Conservation (phyloP, 164 flowering plant genomes). For the Tetrastigma voinierianum region DNA sequence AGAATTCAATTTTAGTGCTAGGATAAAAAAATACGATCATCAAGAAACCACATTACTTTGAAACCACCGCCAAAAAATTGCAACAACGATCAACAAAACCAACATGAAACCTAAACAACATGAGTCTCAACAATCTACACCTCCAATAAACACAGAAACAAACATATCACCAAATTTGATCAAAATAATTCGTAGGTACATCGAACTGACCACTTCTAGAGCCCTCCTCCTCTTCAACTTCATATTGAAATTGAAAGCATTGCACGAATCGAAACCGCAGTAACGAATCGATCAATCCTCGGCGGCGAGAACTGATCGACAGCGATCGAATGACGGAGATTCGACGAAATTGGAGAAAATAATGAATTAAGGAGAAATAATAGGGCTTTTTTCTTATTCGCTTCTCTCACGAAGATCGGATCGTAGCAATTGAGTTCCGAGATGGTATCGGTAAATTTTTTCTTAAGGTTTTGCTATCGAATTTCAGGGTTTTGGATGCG, state of each 20-base stretch:
- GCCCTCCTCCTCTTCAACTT: conserved; percentile 59
- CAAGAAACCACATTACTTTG: too few species aligned
- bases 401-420: conserved; percentile 12
- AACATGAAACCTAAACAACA: too few species aligned
- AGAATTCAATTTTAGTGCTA: too few species aligned
- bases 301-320: conserved; percentile 19
- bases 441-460: background rate
- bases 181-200: background rate
- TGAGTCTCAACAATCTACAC: background rate
- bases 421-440: background rate
- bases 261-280: conserved; percentile 13
- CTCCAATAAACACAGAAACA: background rate
- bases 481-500: conserved; percentile 22
- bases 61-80: too few species aligned
- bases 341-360: background rate
- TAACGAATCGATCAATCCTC: conserved; percentile 22
- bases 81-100: too few species aligned
- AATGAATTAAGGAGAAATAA: background rate
- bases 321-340: background rate
- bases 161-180: background rate
- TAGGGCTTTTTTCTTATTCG: conserved; percentile 1
- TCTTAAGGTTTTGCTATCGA: conserved; percentile 8
- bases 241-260: conserved; percentile 46
- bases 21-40: too few species aligned
- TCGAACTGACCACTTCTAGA: conserved; percentile 55